Evolutionary conservation across 2,329 filamentous ascomycete species (phyloP), one percentile per base, ranked within the genome.

Genomic region (Dactylonectria macrodidyma): DNA sequence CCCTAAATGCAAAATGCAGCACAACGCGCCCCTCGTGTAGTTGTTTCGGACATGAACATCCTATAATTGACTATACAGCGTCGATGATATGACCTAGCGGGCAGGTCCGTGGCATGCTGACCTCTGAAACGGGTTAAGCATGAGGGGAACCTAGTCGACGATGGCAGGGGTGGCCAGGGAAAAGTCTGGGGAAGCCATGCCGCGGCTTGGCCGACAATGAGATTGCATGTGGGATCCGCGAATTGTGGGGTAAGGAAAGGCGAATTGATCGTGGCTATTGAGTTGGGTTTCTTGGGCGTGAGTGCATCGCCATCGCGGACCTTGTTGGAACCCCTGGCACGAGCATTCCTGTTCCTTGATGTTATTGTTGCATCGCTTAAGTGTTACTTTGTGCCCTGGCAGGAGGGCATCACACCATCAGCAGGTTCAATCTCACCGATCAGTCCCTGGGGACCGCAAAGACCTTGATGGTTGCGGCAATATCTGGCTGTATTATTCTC

Each of bases 141-240:
- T 33, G 58, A 60, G 58, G 58, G 58, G 58, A 60, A 60, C 58
- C 58, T 26, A 60, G 58, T 52, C 38, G 47, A 24, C 19, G 33
- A 8, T 10, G 47, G 33, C 58, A 46, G 47, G 58, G 58, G 58
- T 11, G 14, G 47, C 44, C 34, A 47, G 47, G 36, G 58, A 38
- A 60, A 54, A 48, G 44, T 60, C 58, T 44, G 58, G 36, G 50
- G 50, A 26, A 38, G 41, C 19, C 14, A 36, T 52, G 48, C 58
- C 58, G 58, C 58, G 58, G 58, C 48, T 60, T 36, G 58, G 34
- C 7, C 51, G 47, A 19, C 8, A n/a, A 30, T 24, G 12, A 24
- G 30, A 30, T 38, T 60, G 38, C 58, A 60, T 36, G 48, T 60
- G 58, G 58, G 26, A 46, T 54, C 16, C 26, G 12, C 22, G n/a